Evolutionary conservation across 2,329 filamentous ascomycete genomes (phyloP), one percentile per base, ranked within the genome.

Genomic region (Hypomyces perniciosus): DNA sequence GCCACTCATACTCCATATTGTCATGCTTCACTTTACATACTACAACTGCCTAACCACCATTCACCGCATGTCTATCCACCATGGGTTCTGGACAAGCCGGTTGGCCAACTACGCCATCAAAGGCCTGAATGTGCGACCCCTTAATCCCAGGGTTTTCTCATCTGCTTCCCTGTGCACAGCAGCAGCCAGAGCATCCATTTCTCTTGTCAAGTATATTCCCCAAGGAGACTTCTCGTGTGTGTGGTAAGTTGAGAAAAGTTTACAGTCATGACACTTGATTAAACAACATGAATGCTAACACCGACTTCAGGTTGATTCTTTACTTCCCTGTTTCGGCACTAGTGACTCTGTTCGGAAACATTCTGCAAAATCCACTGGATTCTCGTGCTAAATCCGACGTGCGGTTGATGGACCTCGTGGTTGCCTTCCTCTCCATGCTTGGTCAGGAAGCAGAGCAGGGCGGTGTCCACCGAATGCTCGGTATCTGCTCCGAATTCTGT

Each of bases 11-110:
- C 75, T 99, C 20, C 92, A 97, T 58, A 83, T 99, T 47, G 91
- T 96, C 54, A 89, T 96, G 66, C 74, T 99, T 52, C 93, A 99
- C 67, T 95, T 99, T 62, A 86, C 90, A 1, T 99, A 99, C 69
- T 97, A 97, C 74, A 99, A 99, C 67, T 96, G 91, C 61, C 72
- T 99, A 46, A 96, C 92, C 1, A 99, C 93, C 0, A 96, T 99
- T 57, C 93, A 99, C 67, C 88, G 93, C 46, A 99, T 97, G 93
- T 95, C 90, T 39, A 88, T 97, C 30, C 93, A 97, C 61, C 91
- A 96, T 65, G 93, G 93, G 10, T 96, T 96, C 71, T 99, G 93
- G 93, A 97, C 92, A 1, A 96, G 89, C 63, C 83, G 93, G 35
- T 72, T 99, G 38, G 95, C 91, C 35, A 92, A 97, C 62, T 97